Evolutionary conservation across 2,329 filamentous ascomycete genomes (phyloP).

Genomic region (Lasiodiplodia hormozganensis): DNA sequence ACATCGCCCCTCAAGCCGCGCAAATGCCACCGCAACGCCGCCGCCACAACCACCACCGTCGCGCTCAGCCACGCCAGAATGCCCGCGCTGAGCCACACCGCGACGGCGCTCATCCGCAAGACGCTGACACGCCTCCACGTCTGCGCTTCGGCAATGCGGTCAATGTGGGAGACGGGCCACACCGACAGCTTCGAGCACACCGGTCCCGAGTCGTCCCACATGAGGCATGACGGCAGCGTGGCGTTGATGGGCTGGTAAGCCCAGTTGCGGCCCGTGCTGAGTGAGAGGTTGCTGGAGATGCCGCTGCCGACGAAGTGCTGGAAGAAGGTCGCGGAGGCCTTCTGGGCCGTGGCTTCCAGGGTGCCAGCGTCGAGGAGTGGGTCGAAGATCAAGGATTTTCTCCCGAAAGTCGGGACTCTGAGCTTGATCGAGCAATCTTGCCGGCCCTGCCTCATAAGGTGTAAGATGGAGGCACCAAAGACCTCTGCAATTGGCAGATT

Average conservation of each 20-base stretch:
- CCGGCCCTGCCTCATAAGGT: no score
- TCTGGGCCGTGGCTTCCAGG: not conserved
- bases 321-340: slow-evolving; percentile 20
- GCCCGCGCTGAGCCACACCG: not conserved
- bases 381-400: no score
- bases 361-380: not conserved
- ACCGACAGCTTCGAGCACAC: no score
- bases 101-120: not conserved
- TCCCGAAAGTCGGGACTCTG: no score
- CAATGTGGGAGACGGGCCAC: not conserved
- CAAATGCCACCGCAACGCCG: no score
- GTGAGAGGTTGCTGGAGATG: slow-evolving; percentile 28
- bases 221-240: not conserved
- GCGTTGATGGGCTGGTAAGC: slow-evolving; percentile 39
- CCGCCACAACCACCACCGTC: not conserved
- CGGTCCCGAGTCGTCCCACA: no score
- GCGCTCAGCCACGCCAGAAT: not conserved
- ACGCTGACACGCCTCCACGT: not conserved
- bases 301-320: slow-evolving; percentile 36
- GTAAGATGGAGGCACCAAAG: no score
- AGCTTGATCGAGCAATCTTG: no score
- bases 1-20: not conserved
- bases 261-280: slow-evolving; percentile 32
- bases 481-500: no score
- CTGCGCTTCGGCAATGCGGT: not conserved